A percentile compares a stretch with the other conserved stretches of the same genome.
Evolutionary conservation across 164 flowering plant genomes (phyloP).

Genomic region (Protea cynaroides): DNA sequence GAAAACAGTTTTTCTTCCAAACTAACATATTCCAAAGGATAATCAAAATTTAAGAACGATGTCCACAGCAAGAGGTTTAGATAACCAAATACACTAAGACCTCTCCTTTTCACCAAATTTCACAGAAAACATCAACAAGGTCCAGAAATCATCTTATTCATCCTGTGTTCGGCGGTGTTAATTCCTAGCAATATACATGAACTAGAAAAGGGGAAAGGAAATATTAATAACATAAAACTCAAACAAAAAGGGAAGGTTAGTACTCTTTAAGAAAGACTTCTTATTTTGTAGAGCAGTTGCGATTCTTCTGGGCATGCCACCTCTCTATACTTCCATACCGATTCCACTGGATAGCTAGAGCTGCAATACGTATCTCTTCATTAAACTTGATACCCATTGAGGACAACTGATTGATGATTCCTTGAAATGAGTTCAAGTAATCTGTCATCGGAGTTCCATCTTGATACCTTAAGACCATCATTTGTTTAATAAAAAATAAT

Average conservation of each 20-base stretch:
- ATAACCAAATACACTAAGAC: background rate
- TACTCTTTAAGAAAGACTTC: constrained; percentile 2
- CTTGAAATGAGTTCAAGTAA: no score
- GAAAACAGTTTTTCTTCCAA: no score
- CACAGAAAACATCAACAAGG: background rate
- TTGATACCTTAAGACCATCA: no score
- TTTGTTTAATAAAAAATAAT: no score
- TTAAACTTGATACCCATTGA: no score
- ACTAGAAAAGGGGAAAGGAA: background rate
- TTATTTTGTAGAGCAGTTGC: constrained; percentile 23
- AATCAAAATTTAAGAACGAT: no score
- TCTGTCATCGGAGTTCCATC: no score
- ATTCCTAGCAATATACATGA: background rate
- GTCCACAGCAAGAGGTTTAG: background rate
- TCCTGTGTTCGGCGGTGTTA: background rate
- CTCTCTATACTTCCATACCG: constrained; percentile 70
- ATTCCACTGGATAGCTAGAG: constrained; percentile 60
- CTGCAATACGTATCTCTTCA: constrained; percentile 57
- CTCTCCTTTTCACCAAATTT: background rate
- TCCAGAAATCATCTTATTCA: background rate
- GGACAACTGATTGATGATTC: no score
- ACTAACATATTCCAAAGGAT: no score
- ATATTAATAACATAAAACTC: no score
- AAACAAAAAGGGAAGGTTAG: constrained; percentile 3
- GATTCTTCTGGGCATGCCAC: constrained; percentile 46